A percentile compares a stretch with the other conserved stretches of the same genome.
These are phyloP conservation scores for Xylaria nigripes DNA, from an alignment of 495 filamentous ascomycete species.

Conservation along the genomic window DNA sequence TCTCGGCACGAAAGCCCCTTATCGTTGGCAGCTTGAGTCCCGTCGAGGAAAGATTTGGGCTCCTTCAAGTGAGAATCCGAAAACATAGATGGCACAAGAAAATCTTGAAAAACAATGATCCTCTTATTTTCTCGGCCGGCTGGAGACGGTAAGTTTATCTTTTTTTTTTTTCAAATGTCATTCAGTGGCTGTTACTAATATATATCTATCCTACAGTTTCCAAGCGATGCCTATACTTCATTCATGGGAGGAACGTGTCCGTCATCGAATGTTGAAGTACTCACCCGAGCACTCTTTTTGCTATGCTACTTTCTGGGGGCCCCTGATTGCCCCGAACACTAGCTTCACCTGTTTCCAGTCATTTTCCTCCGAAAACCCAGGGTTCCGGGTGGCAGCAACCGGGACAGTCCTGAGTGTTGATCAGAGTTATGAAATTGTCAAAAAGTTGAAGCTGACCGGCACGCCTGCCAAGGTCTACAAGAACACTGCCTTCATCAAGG, in stretches of 20 bases:
- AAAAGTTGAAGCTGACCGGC: conserved; percentile 94
- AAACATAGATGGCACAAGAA: conserved; percentile 98
- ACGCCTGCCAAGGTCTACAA: conserved; percentile 95
- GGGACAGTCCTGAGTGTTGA: conserved; percentile 90
- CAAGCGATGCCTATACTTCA: conserved; percentile 88
- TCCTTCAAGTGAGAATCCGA: conserved; percentile 92
- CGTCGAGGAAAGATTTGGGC: conserved; percentile 92
- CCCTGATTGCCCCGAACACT: conserved; percentile 89
- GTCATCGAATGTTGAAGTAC: conserved; percentile 97
- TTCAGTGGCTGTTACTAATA: neutral
- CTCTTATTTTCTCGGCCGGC: conserved; percentile 93
- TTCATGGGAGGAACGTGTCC: conserved; percentile 83
- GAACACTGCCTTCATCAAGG: conserved; percentile 96
- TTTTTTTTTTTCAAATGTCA: neutral
- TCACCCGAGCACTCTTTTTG: conserved; percentile 98
- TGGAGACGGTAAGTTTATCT: conserved; percentile 50
- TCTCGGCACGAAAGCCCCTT: conserved; percentile 76
- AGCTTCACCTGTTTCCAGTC: conserved; percentile 91
- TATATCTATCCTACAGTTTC: conserved; percentile 48
- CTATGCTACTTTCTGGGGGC: conserved; percentile 89
- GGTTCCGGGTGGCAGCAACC: conserved; percentile 89
- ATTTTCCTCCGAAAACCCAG: conserved; percentile 77
- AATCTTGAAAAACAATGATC: conserved; percentile 95
- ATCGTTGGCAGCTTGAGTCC: conserved; percentile 83
- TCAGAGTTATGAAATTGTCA: conserved; percentile 90